Conservation (phyloP, 225 moss, liverwort and hornwort species). For the Bryoerythrophyllum caledonicum region DNA sequence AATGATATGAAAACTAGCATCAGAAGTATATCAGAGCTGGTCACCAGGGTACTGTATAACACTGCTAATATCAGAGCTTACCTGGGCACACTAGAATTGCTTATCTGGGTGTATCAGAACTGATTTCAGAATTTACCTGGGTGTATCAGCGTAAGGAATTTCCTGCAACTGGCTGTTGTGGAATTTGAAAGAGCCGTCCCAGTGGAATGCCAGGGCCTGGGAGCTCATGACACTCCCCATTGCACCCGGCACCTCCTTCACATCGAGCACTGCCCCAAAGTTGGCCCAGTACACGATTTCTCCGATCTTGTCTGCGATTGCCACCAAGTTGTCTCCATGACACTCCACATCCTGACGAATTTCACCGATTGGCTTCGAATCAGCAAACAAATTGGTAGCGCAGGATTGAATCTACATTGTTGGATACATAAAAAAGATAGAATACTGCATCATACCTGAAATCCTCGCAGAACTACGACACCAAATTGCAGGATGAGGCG, state of each 20-base stretch:
- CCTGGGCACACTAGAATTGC: too few relatives aligned
- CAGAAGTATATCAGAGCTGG: too few relatives aligned
- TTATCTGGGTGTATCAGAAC: too few relatives aligned
- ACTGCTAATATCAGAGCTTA: too few relatives aligned
- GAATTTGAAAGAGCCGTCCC: neutral
- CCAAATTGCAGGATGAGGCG: slow-evolving; percentile 3
- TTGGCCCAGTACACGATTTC: neutral
- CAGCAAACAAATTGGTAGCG: neutral
- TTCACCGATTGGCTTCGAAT: neutral
- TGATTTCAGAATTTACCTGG: neutral
- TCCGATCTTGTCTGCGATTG: neutral
- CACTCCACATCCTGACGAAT: neutral
- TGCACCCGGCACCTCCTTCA: neutral
- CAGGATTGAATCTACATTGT: neutral
- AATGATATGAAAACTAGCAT: too few relatives aligned
- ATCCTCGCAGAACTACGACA: neutral
- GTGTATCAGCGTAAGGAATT: neutral
- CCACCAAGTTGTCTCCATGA: neutral
- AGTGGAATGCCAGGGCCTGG: neutral
- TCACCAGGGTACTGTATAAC: too few relatives aligned
- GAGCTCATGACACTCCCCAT: slow-evolving; percentile 2
- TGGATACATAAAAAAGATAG: neutral
- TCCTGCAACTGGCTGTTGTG: slow-evolving; percentile 6
- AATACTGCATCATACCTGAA: neutral
- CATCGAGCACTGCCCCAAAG: slow-evolving; percentile 14